Evolutionary conservation across 2,329 filamentous ascomycete genomes (phyloP), one percentile per base, ranked within the genome.

Genomic region (Pseudogymnoascus sp.): DNA sequence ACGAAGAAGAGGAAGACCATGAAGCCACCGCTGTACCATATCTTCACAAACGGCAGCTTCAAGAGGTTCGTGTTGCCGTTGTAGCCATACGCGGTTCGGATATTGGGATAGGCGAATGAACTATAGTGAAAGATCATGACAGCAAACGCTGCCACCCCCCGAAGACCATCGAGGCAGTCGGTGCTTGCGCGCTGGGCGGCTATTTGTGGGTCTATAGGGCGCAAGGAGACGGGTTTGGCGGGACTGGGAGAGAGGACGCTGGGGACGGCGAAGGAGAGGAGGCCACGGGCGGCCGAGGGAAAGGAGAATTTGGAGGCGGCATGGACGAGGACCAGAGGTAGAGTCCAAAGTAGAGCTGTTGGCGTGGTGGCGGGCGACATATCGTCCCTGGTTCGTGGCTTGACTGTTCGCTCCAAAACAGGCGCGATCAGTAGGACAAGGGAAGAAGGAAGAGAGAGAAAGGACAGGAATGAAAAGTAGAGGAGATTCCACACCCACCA

Each of bases 1-100:
- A 81, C 76, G 70, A 81, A 81, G 70, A 82, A 81, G 57, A 82
- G 75, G 68, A 80, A 77, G 2, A 82, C 80, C 77, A 80, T 79
- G 7, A 79, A 77, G 16, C 76, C 74, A 16, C 78, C 78, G 16
- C 76, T 77, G 51, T 57, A 57, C 16, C 80, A 63, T 29, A 80
- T 71, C 40, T 18, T 54, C 5, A 79, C 10, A 60, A 78, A 77
- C 1, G 79, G 80, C 10, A 80, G 70, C 69, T 81, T 79, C 21
- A 81, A 66, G 7, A 68, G 47, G 57, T 59, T 66, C 16, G 71
- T 68, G n/a, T 73, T 71, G 61, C 77, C 75, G 21, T 76, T 70
- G 47, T 75, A 73, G 4, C 69, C 72, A 59, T 68, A 68, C 63
- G 70, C 69, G 61, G 8, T n/a, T 18, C 51, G 29, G 51, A 57